Conservation (phyloP, 1,139 yeast genomes). For the Geotrichum australiense region DNA sequence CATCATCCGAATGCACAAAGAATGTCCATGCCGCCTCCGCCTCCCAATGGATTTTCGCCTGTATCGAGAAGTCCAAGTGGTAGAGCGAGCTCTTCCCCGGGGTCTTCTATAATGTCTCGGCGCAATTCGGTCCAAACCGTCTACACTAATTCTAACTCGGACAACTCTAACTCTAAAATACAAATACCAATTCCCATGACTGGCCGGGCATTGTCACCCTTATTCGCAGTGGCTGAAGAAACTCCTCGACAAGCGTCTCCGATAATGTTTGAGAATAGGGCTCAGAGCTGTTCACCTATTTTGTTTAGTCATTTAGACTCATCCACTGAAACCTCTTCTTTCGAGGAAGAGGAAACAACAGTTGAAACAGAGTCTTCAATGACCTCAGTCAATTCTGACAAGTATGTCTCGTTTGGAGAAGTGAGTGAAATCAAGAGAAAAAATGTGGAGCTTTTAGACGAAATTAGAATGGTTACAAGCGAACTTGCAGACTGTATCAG, state of each 20-base stretch:
- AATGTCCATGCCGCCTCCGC: not conserved
- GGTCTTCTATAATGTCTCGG: constrained; percentile 10
- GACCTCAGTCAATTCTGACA: constrained; percentile 3
- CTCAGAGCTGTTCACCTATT: constrained; percentile 2
- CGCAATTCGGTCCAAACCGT: constrained; percentile 6
- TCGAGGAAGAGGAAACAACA: constrained; percentile 4
- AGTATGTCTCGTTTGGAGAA: not conserved
- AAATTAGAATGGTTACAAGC: constrained; percentile 32
- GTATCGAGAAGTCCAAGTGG: constrained; percentile 9
- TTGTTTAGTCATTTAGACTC: not conserved
- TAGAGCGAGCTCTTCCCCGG: constrained; percentile 10
- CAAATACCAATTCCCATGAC: not conserved
- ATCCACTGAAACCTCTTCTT: constrained; percentile 2
- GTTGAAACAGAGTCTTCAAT: constrained; percentile 6
- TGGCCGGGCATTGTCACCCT: not conserved
- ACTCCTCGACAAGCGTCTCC: constrained; percentile 1
- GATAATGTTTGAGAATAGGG: not conserved
- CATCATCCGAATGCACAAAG: not conserved
- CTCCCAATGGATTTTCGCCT: not conserved
- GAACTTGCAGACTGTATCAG: constrained; percentile 36
- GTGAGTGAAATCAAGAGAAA: constrained; percentile 6
- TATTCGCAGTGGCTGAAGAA: not conserved
- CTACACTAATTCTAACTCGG: constrained; percentile 1
- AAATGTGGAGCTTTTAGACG: constrained; percentile 27
- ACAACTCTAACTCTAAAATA: not conserved